Evolutionary conservation across 768 basidiomycete species (phyloP).

Genomic region (Phallus indusiatus): DNA sequence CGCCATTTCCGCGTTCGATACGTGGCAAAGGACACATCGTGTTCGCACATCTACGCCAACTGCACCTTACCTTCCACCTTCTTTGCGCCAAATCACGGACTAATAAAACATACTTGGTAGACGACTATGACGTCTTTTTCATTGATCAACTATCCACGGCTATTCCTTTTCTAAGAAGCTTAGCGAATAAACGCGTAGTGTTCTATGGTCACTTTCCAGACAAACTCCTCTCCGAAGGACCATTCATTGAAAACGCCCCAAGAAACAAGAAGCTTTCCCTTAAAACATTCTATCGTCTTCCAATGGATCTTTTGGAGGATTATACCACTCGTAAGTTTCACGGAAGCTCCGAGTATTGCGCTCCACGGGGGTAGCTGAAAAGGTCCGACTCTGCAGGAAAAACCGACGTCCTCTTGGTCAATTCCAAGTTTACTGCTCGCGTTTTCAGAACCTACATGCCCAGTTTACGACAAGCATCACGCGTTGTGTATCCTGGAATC

Average conservation of each 20-base stretch:
- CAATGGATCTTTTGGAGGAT: constrained; percentile 90
- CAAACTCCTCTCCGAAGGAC: constrained; percentile 74
- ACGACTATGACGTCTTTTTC: constrained; percentile 74
- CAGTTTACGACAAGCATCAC: constrained; percentile 49
- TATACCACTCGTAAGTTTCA: constrained; percentile 65
- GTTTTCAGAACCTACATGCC: constrained; percentile 72
- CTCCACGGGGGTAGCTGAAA: too few species aligned
- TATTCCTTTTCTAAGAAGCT: constrained; percentile 65
- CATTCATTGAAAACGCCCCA: constrained; percentile 43
- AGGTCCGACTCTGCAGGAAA: constrained; percentile 41
- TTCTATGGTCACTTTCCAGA: constrained; percentile 99
- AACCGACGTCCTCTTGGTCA: constrained; percentile 84
- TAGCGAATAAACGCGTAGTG: constrained; percentile 70
- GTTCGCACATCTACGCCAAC: constrained; percentile 79
- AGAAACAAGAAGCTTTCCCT: constrained; percentile 40
- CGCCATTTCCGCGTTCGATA: constrained; percentile 75
- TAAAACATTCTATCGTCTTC: constrained; percentile 72
- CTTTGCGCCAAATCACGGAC: constrained; percentile 24
- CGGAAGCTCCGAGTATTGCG: too few species aligned
- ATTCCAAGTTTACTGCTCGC: constrained; percentile 82
- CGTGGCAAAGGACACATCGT: constrained; percentile 77
- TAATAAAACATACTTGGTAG: constrained; percentile 24
- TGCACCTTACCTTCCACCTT: constrained; percentile 67
- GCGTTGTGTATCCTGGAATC: constrained; percentile 94
- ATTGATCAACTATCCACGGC: constrained; percentile 94